Conservation (phyloP, 2,329 filamentous ascomycete genomes). For the Trichoderma sp. region DNA sequence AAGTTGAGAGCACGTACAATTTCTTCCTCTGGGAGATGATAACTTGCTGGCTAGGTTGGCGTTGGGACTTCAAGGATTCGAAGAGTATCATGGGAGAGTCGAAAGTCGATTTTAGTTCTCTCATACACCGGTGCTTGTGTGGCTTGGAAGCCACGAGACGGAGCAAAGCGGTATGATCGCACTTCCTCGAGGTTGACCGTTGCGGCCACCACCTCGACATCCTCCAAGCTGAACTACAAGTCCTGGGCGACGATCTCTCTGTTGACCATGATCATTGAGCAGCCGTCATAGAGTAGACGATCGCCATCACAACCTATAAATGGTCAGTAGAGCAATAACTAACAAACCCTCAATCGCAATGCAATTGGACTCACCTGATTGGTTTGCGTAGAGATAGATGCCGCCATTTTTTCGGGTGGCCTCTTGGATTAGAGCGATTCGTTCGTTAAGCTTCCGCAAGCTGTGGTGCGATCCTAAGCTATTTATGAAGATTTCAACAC, state of each 20-base stretch:
- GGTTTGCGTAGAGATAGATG: constrained; percentile 48
- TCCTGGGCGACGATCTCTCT: constrained; percentile 62
- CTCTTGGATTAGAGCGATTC: constrained; percentile 63
- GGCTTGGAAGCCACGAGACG: constrained; percentile 20
- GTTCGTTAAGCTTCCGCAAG: constrained; percentile 61
- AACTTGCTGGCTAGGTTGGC: constrained; percentile 28
- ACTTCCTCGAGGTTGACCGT: constrained; percentile 72
- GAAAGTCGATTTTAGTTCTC: constrained; percentile 17
- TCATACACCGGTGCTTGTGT: constrained; percentile 20
- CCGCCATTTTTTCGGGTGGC: constrained; percentile 62
- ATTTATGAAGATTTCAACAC: constrained; percentile 27
- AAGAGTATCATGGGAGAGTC: constrained; percentile 29
- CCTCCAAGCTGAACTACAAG: constrained; percentile 60
- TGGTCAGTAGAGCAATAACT: neutral
- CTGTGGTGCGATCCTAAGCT: constrained; percentile 40
- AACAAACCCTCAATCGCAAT: neutral
- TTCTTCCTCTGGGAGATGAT: constrained; percentile 63
- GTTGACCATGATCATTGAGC: constrained; percentile 39
- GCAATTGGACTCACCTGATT: neutral
- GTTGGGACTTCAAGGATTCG: constrained; percentile 21
- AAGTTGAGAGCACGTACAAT: constrained; percentile 37
- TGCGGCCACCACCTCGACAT: constrained; percentile 64
- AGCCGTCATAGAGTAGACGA: constrained; percentile 47
- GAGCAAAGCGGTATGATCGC: constrained; percentile 25
- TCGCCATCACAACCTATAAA: neutral